Conservation (phyloP, 2,329 filamentous ascomycete genomes). For the Epichloe brachyelytri region DNA sequence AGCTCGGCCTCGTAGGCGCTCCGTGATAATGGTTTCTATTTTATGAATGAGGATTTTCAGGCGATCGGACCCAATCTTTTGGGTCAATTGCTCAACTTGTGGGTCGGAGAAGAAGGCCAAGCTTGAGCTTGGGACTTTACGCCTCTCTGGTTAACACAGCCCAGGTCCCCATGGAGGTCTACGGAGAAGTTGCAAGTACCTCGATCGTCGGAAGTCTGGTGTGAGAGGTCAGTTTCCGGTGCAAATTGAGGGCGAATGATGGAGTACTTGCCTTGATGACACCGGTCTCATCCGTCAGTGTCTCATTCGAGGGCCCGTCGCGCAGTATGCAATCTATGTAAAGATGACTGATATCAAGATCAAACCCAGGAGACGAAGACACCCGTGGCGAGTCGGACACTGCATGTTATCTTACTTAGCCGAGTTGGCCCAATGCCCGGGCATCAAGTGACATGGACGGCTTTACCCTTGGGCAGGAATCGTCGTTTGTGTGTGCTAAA, state of each 20-base stretch:
- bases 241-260: not conserved
- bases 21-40: slow-evolving; percentile 7
- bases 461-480: slow-evolving; percentile 2
- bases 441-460: not conserved
- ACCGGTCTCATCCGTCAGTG: slow-evolving; percentile 1
- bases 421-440: not conserved
- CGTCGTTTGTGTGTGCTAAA: slow-evolving; percentile 2
- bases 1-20: not conserved
- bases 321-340: slow-evolving; percentile 3
- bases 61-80: slow-evolving; percentile 7
- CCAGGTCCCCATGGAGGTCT: not conserved
- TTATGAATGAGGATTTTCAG: slow-evolving; percentile 8
- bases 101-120: slow-evolving; percentile 23
- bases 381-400: not conserved
- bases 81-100: slow-evolving; percentile 15
- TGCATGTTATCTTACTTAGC: not conserved
- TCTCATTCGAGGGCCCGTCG: not conserved
- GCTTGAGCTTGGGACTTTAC: slow-evolving; percentile 11
- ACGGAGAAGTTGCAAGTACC: not conserved
- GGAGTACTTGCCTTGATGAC: slow-evolving; percentile 1
- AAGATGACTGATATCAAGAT: not conserved
- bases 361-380: not conserved
- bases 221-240: not conserved
- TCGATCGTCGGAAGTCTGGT: slow-evolving; percentile 4
- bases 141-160: not conserved